phyloP scores from a whole-genome alignment of 768 basidiomycete genomes.

The Termitomyces sp. region DNA sequence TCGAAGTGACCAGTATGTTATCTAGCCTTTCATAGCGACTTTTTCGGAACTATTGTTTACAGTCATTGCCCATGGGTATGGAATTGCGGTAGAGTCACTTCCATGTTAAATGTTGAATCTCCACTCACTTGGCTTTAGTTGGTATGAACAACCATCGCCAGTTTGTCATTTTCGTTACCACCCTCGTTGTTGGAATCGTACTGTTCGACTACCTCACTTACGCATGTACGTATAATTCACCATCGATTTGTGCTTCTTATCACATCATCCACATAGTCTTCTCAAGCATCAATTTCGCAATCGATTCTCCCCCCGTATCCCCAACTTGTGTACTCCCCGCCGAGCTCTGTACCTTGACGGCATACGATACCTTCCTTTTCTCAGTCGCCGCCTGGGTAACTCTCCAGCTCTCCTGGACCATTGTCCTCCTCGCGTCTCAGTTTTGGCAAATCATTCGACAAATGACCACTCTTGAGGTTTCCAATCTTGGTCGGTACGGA shows the following conservation, averaged over 20 bases:
- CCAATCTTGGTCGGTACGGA: slow-evolving; percentile 91
- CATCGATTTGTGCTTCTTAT: background rate
- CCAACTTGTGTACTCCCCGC: slow-evolving; percentile 65
- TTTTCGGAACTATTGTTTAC: slow-evolving; percentile 1
- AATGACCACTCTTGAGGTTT: slow-evolving; percentile 95
- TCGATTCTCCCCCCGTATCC: slow-evolving; percentile 36
- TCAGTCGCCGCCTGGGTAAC: slow-evolving; percentile 81
- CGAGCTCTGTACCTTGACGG: slow-evolving; percentile 64
- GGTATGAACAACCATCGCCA: slow-evolving; percentile 94
- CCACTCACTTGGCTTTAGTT: slow-evolving; percentile 38
- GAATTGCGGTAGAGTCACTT: slow-evolving; percentile 78
- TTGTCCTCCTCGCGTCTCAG: slow-evolving; percentile 80
- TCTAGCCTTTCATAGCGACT: background rate
- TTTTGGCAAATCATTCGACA: slow-evolving; percentile 90
- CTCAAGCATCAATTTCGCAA: slow-evolving; percentile 34
- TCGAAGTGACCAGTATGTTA: slow-evolving; percentile 85
- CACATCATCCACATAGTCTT: slow-evolving; percentile 35
- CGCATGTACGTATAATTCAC: slow-evolving; percentile 54
- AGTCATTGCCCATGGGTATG: slow-evolving; percentile 99
- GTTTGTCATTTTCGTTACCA: slow-evolving; percentile 88
- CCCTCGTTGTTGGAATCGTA: slow-evolving; percentile 76
- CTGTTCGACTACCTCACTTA: slow-evolving; percentile 83
- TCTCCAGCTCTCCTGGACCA: slow-evolving; percentile 93
- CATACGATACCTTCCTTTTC: slow-evolving; percentile 80
- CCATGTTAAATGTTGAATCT: background rate